Percentiles rank a stretch among this genome's conserved stretches.
phyloP scores from a whole-genome alignment of 2,329 filamentous ascomycete species.

The Aspergillaceae sp. region DNA sequence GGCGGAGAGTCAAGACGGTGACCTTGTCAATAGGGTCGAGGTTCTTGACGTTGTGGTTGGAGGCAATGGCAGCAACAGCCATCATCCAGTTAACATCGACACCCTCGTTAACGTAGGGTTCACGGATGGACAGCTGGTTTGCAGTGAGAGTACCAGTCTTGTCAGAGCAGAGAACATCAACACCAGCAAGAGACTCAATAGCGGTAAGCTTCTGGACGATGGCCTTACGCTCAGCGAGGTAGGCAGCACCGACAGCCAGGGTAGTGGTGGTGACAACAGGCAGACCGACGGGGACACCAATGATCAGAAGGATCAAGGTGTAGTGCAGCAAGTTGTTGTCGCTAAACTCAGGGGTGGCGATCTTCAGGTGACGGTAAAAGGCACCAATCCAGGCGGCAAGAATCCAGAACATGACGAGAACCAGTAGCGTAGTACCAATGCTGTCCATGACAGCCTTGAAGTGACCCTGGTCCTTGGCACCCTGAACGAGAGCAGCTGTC shows the following conservation, averaged over 20 bases:
- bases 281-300: constrained; percentile 71
- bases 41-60: constrained; percentile 70
- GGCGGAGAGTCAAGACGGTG: constrained; percentile 65
- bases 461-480: constrained; percentile 66
- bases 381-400: constrained; percentile 67
- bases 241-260: constrained; percentile 66
- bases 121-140: constrained; percentile 62
- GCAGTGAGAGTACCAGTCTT: constrained; percentile 64
- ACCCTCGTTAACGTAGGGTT: constrained; percentile 67
- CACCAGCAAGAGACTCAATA: constrained; percentile 66
- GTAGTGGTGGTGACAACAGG: constrained; percentile 72
- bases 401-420: constrained; percentile 71
- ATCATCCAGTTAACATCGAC: constrained; percentile 79
- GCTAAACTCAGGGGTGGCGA: constrained; percentile 43
- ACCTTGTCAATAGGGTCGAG: constrained; percentile 74
- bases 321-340: constrained; percentile 60
- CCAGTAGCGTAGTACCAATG: constrained; percentile 64
- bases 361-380: constrained; percentile 63
- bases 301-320: constrained; percentile 62
- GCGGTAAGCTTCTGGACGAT: constrained; percentile 73
- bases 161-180: constrained; percentile 71
- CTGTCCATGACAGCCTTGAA: constrained; percentile 81
- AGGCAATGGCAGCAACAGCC: constrained; percentile 67
- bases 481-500: constrained; percentile 65
- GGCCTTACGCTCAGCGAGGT: constrained; percentile 67